Evolutionary conservation across 2,329 filamentous ascomycete genomes (phyloP).

Genomic region (Fusarium incarnatum): DNA sequence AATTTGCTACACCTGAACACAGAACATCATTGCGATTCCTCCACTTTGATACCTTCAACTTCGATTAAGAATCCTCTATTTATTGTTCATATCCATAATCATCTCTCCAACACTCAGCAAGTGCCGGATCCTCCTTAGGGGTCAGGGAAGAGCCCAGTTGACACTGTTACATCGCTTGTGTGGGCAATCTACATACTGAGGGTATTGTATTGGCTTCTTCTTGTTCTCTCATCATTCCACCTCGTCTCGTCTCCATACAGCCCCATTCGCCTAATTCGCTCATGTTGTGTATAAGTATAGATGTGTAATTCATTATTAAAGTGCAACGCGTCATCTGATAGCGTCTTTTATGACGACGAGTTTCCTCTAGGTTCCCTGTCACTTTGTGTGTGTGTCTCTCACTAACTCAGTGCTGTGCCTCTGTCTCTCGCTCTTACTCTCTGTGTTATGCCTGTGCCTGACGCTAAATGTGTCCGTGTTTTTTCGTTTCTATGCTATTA

Average conservation of each 20-base stretch:
- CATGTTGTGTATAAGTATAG: conserved; percentile 15
- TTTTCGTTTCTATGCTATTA: background rate
- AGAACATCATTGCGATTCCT: conserved; percentile 23
- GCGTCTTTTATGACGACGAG: conserved; percentile 27
- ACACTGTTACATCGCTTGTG: conserved; percentile 42
- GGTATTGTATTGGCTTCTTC: background rate
- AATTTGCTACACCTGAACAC: conserved; percentile 12
- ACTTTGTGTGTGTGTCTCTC: background rate
- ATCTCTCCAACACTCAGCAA: conserved; percentile 26
- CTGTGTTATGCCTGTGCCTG: conserved; percentile 3
- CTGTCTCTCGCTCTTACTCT: background rate
- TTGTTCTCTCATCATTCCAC: conserved; percentile 24
- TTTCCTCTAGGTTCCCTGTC: conserved; percentile 1
- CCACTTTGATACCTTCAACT: background rate
- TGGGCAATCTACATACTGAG: conserved; percentile 8
- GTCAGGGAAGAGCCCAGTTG: conserved; percentile 36
- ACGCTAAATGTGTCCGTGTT: background rate
- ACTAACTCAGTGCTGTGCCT: background rate
- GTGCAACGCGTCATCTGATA: conserved; percentile 35
- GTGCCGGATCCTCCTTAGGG: conserved; percentile 38
- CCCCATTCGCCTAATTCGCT: conserved; percentile 38
- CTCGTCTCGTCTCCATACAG: conserved; percentile 39
- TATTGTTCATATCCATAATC: conserved; percentile 1
- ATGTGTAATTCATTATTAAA: conserved; percentile 11
- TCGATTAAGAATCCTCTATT: conserved; percentile 4